Evolutionary conservation across 352 stramenopile species (phyloP).

Genomic region (Pythium sp.): DNA sequence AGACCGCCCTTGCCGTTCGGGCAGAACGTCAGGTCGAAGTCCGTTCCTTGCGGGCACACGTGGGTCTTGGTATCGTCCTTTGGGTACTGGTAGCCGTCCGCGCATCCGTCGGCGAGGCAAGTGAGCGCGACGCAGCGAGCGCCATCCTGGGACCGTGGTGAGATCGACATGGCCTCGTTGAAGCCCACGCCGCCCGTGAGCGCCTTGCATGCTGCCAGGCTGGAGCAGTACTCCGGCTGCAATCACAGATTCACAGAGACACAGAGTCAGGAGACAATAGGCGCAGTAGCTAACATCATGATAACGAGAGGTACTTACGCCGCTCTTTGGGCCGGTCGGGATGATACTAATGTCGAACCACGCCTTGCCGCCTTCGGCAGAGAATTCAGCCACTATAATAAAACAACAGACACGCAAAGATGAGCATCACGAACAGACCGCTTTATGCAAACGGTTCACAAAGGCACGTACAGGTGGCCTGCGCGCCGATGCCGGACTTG

Average conservation of each 20-base stretch:
- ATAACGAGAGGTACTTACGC: conserved; percentile 35
- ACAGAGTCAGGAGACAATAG: neutral
- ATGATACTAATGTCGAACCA: conserved; percentile 83
- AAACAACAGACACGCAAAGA: no score
- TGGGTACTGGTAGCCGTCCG: conserved; percentile 59
- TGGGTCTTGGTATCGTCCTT: conserved; percentile 78
- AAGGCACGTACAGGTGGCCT: conserved; percentile 47
- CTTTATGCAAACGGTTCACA: no score
- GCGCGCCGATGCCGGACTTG: conserved; percentile 43
- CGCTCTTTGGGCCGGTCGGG: conserved; percentile 55
- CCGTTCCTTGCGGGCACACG: conserved; percentile 34
- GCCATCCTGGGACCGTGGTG: conserved; percentile 28
- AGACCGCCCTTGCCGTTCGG: conserved; percentile 35
- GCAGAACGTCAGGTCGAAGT: conserved; percentile 69
- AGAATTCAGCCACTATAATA: conserved; percentile 62
- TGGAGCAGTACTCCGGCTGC: conserved; percentile 56
- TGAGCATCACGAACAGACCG: no score
- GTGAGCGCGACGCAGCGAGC: conserved; percentile 43
- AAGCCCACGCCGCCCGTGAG: conserved; percentile 59
- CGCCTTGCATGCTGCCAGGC: conserved; percentile 52
- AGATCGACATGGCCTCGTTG: conserved; percentile 66
- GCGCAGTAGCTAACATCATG: neutral
- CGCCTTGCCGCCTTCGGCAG: conserved; percentile 37
- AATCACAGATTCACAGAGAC: neutral
- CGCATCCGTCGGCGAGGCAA: conserved; percentile 48